Evolutionary conservation across 2,329 filamentous ascomycete species (phyloP).

Genomic region (Cladorrhinum sp.): DNA sequence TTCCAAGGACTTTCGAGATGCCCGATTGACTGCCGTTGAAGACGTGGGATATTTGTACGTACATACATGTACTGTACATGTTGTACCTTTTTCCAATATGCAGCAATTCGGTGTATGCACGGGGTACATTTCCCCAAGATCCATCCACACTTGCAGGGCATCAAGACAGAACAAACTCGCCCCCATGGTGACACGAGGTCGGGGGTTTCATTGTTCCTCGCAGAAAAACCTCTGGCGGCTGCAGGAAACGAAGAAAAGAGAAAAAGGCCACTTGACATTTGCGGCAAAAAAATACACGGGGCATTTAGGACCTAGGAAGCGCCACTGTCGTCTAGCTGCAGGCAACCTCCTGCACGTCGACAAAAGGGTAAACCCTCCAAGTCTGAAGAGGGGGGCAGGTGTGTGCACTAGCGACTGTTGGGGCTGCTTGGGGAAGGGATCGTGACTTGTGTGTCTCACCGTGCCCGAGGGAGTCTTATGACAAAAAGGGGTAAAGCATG

Average conservation of each 20-base stretch:
- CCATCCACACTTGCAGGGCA: not conserved
- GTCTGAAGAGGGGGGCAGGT: conserved; percentile 11
- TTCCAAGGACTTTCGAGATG: not conserved
- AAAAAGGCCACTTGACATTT: conserved; percentile 2
- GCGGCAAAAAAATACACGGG: conserved; percentile 13
- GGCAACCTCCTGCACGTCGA: conserved; percentile 25
- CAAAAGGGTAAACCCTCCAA: conserved; percentile 20
- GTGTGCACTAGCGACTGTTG: conserved; percentile 1
- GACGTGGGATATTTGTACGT: conserved; percentile 3
- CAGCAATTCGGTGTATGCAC: not conserved
- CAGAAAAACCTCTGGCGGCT: not conserved
- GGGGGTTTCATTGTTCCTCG: not conserved
- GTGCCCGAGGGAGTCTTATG: not conserved
- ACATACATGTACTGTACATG: too few relatives aligned
- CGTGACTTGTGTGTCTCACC: not conserved
- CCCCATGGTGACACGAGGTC: not conserved
- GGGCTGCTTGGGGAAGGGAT: not conserved
- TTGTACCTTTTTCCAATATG: not conserved
- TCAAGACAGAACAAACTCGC: not conserved
- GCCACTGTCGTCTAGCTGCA: conserved; percentile 26
- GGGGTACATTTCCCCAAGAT: not conserved
- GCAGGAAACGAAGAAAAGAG: conserved; percentile 10
- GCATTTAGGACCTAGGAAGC: conserved; percentile 8
- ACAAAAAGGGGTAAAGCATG: not conserved
- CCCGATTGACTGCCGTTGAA: not conserved